phyloP scores from a whole-genome alignment of 192 early-diverging fungal genomes.

The Dissophora globulifera region DNA sequence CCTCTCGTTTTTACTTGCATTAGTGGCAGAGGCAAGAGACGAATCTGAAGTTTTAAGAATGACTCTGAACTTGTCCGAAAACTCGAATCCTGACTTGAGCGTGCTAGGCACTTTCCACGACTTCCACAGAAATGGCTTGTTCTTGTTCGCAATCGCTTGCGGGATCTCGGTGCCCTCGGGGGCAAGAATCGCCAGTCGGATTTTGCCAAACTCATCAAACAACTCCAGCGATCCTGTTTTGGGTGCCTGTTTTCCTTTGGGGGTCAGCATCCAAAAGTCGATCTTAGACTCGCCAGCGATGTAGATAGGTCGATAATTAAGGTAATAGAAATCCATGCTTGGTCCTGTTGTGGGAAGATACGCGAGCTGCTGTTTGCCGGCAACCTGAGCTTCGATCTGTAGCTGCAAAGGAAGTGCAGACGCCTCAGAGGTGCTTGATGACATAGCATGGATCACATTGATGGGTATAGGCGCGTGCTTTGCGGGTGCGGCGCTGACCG shows the following conservation, averaged over 20 bases:
- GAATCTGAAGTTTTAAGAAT: slow-evolving; percentile 26
- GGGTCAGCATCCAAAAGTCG: slow-evolving; percentile 52
- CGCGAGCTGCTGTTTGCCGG: slow-evolving; percentile 12
- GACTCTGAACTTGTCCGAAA: slow-evolving; percentile 39
- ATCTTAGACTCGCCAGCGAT: slow-evolving; percentile 18
- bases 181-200: slow-evolving; percentile 17
- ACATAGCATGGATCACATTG: slow-evolving; percentile 20
- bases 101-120: slow-evolving; percentile 25
- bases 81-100: slow-evolving; percentile 22
- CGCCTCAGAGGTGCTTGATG: slow-evolving; percentile 2
- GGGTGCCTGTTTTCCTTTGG: slow-evolving; percentile 14
- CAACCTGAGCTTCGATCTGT: slow-evolving; percentile 28
- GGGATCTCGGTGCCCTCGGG: slow-evolving; percentile 30
- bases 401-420: slow-evolving; percentile 29
- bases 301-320: slow-evolving; percentile 39
- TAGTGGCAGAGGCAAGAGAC: too few species aligned
- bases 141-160: not conserved
- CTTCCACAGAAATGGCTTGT: slow-evolving; percentile 42
- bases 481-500: slow-evolving; percentile 11
- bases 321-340: slow-evolving; percentile 37
- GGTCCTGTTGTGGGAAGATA: slow-evolving; percentile 31
- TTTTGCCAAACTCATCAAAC: slow-evolving; percentile 36
- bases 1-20: not conserved
- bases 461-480: slow-evolving; percentile 8
- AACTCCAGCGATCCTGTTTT: slow-evolving; percentile 27